Evolutionary conservation across 179 eudicot genomes (phyloP).

Genomic region (Nepenthes alata): DNA sequence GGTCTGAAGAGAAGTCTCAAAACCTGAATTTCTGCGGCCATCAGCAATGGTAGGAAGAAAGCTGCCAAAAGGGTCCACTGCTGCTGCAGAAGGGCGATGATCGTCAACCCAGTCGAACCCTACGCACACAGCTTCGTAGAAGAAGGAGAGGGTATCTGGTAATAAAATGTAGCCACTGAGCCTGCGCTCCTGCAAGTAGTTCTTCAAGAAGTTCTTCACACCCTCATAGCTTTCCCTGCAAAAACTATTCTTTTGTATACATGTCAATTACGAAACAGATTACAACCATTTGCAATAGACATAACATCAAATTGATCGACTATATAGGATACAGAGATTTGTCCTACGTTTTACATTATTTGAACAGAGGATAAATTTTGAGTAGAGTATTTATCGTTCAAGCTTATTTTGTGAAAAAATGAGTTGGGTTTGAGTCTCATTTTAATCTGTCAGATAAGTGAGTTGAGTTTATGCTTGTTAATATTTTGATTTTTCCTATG

Average conservation of each 20-base stretch:
- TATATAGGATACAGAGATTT: no score
- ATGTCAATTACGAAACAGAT: background rate
- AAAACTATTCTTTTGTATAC: constrained; percentile 23
- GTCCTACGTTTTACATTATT: no score
- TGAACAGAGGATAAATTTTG: no score
- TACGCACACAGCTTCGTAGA: constrained; percentile 41
- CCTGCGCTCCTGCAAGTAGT: constrained; percentile 26
- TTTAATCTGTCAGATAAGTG: no score
- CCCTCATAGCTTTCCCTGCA: constrained; percentile 15
- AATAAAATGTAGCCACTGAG: constrained; percentile 30
- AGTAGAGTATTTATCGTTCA: no score
- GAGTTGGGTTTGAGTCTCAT: no score
- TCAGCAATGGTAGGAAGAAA: background rate
- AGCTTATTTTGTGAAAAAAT: no score
- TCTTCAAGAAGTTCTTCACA: constrained; percentile 30
- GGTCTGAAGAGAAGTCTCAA: background rate
- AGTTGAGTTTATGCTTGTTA: no score
- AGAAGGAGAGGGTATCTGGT: constrained; percentile 35
- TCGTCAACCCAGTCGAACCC: constrained; percentile 22
- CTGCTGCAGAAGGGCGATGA: background rate
- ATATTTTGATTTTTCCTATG: no score
- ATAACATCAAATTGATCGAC: no score
- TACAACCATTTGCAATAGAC: background rate
- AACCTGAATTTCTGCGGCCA: background rate
- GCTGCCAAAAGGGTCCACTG: background rate